Evolutionary conservation across 2,329 filamentous ascomycete species (phyloP), one percentile per base, ranked within the genome.

Genomic region (Scytalidium sp.): DNA sequence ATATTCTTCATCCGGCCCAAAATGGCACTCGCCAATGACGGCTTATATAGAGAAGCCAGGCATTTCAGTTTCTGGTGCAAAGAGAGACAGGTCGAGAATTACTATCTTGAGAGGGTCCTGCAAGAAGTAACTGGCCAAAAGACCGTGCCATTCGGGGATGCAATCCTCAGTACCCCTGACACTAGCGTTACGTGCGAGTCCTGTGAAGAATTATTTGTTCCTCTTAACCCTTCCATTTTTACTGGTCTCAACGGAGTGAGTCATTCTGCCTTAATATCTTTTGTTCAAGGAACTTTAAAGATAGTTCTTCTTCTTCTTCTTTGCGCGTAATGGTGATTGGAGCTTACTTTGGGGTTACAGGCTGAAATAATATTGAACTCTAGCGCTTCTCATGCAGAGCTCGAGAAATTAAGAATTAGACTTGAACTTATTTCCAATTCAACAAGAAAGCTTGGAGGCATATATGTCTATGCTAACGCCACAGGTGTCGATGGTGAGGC

Each of bases 1-100:
- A 83, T 91, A 19, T 68, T 90, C 20, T 72, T 84, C 52, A 84
- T 92, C 49, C 74, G 86, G 10, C 85, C 85, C 0, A 89, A 89
- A 67, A 75, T 87, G 56, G 83, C 75, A 61, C 75, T 90, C 7
- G 85, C 84, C 47, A 85, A 87, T 53, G 83, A 88, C 63, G 85
- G 85, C 3, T 86, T 81, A 56, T 83, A 79, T 61, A 67, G 79
- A 22, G 81, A 84, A 61, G 75, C 76, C 68, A 67, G 80, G 7
- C 75, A 81, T 64, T 87, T 87, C 60, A n/a, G 83, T 78, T 0
- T 83, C 0, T 87, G 84, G 83, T 69, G 75, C 42, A 70, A 76
- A 2, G 75, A 75, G 1, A 73, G 77, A 17, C 67, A 81, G 21
- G 73, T 81, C 1, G 86, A 90, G 60, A 72, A 87, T 21, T 88